Evolutionary conservation across 1,284 basidiomycete species (phyloP).

Genomic region (Ceratobasidium sp.): DNA sequence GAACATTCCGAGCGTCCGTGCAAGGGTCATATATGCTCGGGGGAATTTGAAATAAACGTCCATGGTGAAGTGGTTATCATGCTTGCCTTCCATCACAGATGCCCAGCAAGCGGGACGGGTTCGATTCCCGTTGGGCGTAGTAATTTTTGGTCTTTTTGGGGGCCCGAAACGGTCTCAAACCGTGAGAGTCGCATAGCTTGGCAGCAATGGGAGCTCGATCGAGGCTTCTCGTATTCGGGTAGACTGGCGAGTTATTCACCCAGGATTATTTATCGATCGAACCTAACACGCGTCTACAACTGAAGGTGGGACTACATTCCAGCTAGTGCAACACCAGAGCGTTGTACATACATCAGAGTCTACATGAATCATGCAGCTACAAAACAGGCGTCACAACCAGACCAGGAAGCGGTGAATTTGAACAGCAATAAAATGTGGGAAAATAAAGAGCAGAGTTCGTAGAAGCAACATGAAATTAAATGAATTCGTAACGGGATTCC

Average conservation of each 20-base stretch:
- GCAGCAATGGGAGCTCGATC: not conserved
- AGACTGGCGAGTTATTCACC: not conserved
- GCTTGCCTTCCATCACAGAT: conserved; percentile 76
- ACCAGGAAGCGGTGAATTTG: not conserved
- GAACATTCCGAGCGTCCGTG: conserved; percentile 88
- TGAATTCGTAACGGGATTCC: not conserved
- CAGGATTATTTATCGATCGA: not conserved
- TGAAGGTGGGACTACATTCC: conserved; percentile 21
- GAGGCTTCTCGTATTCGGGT: not conserved
- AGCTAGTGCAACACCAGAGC: conserved; percentile 13
- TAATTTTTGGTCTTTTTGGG: not conserved
- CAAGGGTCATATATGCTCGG: conserved; percentile 56
- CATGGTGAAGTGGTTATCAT: conserved; percentile 88
- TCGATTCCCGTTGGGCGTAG: conserved; percentile 27
- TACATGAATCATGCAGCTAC: conserved; percentile 5
- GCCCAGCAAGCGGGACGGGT: conserved; percentile 21
- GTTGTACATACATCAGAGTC: conserved; percentile 27
- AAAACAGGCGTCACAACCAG: not conserved
- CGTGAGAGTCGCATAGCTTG: too few relatives aligned
- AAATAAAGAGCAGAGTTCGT: conserved; percentile 13
- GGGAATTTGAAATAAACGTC: conserved; percentile 58
- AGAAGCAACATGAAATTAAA: not conserved
- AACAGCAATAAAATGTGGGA: not conserved
- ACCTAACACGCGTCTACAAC: not conserved
- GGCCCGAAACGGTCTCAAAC: too few relatives aligned